phyloP scores from a whole-genome alignment of 805 yeast genomes.

The Metschnikowia matae region DNA sequence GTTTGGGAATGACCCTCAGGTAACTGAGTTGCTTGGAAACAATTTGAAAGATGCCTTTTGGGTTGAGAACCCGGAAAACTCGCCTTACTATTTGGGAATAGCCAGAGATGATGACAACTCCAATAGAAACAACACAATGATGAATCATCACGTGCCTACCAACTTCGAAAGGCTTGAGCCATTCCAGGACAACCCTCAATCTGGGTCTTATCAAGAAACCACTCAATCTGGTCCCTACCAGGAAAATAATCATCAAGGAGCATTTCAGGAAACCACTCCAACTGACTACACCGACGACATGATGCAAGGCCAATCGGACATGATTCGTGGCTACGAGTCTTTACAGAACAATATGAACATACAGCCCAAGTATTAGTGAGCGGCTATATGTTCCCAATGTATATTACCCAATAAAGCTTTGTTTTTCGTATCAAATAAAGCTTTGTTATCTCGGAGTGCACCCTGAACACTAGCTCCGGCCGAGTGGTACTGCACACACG shows the following conservation, averaged over 20 bases:
- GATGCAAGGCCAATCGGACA: slow-evolving; percentile 1
- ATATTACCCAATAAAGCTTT: background rate
- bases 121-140: background rate
- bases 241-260: too few species aligned
- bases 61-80: slow-evolving; percentile 35
- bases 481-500: background rate
- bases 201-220: too few species aligned
- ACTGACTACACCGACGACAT: background rate
- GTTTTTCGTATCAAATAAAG: background rate
- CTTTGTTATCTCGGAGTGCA: background rate
- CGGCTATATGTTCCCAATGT: background rate
- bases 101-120: slow-evolving; percentile 2
- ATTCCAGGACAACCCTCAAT: background rate
- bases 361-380: background rate
- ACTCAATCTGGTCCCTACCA: too few species aligned
- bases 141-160: background rate
- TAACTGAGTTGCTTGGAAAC: slow-evolving; percentile 40
- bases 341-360: background rate
- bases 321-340: background rate
- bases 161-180: background rate
- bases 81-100: slow-evolving; percentile 9
- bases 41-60: slow-evolving; percentile 48
- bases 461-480: background rate
- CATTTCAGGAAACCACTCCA: background rate
- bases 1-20: slow-evolving; percentile 15